phyloP scores from a whole-genome alignment of 768 basidiomycete species.

The Wakefieldia striispora region DNA sequence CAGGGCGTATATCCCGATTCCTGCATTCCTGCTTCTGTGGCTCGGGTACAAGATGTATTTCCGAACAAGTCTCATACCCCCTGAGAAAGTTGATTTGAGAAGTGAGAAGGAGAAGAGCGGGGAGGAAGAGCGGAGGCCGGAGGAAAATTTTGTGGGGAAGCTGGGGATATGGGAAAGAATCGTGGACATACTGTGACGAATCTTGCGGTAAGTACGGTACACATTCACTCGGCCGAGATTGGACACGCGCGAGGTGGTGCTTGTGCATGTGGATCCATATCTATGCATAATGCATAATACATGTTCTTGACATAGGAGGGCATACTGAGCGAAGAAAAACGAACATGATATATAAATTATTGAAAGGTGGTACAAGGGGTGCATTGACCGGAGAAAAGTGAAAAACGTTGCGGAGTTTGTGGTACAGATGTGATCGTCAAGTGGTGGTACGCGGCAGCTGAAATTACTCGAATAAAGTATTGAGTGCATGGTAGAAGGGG shows the following conservation, averaged over 20 bases:
- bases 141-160: slow-evolving; percentile 34
- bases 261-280: too few relatives aligned
- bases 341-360: slow-evolving; percentile 18
- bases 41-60: slow-evolving; percentile 36
- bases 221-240: too few relatives aligned
- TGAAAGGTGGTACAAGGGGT: slow-evolving; percentile 19
- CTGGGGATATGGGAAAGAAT: slow-evolving; percentile 23
- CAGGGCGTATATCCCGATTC: slow-evolving; percentile 32
- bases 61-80: slow-evolving; percentile 35
- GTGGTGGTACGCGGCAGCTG: background rate
- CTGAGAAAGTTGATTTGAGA: slow-evolving; percentile 57
- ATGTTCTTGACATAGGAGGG: background rate
- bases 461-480: slow-evolving; percentile 4
- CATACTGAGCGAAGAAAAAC: too few relatives aligned
- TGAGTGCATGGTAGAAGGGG: slow-evolving; percentile 3
- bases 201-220: too few relatives aligned
- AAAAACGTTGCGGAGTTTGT: slow-evolving; percentile 15
- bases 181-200: slow-evolving; percentile 21
- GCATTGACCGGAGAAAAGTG: background rate
- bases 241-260: too few relatives aligned
- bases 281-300: too few relatives aligned
- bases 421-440: slow-evolving; percentile 26
- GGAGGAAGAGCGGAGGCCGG: slow-evolving; percentile 53
- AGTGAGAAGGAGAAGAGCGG: slow-evolving; percentile 34
- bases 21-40: slow-evolving; percentile 36